Conservation (phyloP, 2,329 filamentous ascomycete genomes). For the Pezicula carpinea region DNA sequence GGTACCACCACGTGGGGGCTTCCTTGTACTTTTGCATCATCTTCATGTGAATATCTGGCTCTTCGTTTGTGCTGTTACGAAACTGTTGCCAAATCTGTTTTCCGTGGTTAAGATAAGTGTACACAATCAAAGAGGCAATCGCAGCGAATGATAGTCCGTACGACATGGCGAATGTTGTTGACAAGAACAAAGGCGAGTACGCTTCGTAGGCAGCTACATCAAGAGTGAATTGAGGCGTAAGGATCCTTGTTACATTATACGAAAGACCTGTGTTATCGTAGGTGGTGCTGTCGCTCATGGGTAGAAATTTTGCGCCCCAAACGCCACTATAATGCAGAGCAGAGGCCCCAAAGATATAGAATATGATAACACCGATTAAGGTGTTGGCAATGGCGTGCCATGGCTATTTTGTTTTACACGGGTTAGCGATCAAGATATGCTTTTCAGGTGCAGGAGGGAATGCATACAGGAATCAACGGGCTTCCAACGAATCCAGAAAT, state of each 20-base stretch:
- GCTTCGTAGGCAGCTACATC: slow-evolving; percentile 58
- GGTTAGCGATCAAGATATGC: no score
- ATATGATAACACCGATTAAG: slow-evolving; percentile 59
- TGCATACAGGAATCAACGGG: slow-evolving; percentile 35
- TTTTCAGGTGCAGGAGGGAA: slow-evolving; percentile 30
- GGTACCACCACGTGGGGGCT: slow-evolving; percentile 56
- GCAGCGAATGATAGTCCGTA: slow-evolving; percentile 70
- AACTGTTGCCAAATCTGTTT: slow-evolving; percentile 51
- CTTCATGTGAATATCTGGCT: slow-evolving; percentile 45
- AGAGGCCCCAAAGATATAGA: slow-evolving; percentile 55
- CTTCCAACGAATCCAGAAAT: slow-evolving; percentile 34
- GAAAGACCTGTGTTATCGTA: slow-evolving; percentile 64
- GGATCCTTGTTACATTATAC: slow-evolving; percentile 62
- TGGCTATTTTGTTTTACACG: slow-evolving; percentile 65
- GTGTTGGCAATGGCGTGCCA: slow-evolving; percentile 74
- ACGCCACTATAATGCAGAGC: slow-evolving; percentile 61
- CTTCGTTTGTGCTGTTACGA: slow-evolving; percentile 23
- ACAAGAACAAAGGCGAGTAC: slow-evolving; percentile 66
- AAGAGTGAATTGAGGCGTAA: slow-evolving; percentile 57
- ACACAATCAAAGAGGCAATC: slow-evolving; percentile 62
- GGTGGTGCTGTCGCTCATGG: slow-evolving; percentile 64
- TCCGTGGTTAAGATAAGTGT: slow-evolving; percentile 63
- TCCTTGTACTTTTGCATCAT: slow-evolving; percentile 54
- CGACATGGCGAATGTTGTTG: slow-evolving; percentile 62
- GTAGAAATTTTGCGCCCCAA: slow-evolving; percentile 61